These are phyloP conservation scores for Ceratocystis harringtonii DNA, from an alignment of 2,329 filamentous ascomycete genomes.

Conservation along the genomic window DNA sequence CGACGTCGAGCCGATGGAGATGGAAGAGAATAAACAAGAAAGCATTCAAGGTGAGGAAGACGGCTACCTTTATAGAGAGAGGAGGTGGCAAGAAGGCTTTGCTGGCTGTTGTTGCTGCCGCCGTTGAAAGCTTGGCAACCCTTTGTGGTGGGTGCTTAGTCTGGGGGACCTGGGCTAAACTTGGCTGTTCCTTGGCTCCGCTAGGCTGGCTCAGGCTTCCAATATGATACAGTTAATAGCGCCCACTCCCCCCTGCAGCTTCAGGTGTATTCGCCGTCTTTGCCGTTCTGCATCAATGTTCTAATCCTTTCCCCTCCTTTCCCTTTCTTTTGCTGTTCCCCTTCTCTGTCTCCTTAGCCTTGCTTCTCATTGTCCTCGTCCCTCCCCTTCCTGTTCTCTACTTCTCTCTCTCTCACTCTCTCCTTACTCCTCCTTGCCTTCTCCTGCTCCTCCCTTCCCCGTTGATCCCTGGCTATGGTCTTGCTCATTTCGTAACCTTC, in stretches of 20 bases:
- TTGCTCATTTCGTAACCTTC: background rate
- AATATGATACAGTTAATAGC: background rate
- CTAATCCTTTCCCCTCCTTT: background rate
- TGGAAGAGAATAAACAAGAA: background rate
- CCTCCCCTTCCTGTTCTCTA: background rate
- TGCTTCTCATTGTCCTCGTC: background rate
- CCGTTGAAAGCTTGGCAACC: background rate
- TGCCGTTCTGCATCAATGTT: background rate
- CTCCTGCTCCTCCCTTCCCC: background rate
- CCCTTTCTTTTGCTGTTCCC: background rate
- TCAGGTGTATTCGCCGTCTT: background rate
- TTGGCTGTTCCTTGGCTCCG: background rate
- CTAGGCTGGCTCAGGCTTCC: background rate
- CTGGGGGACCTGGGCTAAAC: too few species aligned
- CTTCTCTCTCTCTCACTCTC: background rate
- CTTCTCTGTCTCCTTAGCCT: background rate
- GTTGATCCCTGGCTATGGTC: background rate
- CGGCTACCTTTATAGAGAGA: too few species aligned
- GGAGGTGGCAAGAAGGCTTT: background rate
- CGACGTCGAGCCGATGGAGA: slow-evolving; percentile 15
- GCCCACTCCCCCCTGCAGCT: background rate
- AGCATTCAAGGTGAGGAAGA: background rate
- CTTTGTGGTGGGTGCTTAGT: background rate
- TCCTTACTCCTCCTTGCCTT: background rate
- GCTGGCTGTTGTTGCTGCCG: too few species aligned